Percentiles rank a stretch among this genome's conserved stretches.
These are phyloP conservation scores for Picochlorum sp. DNA, from an alignment of 139 green algal species.

Conservation along the genomic window DNA sequence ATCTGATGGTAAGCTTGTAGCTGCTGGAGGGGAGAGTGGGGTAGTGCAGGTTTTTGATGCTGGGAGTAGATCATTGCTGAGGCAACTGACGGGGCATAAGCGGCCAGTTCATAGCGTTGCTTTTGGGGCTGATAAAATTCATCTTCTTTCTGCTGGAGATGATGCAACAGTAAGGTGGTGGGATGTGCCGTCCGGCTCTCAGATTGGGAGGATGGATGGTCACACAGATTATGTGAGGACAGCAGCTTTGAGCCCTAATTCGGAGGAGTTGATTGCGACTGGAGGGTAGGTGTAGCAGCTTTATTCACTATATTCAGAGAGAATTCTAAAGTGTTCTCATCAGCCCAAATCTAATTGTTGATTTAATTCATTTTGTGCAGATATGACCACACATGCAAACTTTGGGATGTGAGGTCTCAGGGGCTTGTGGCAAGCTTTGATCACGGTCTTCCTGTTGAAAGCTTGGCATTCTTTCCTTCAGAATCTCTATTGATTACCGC, in stretches of 20 bases:
- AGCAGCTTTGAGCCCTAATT: conserved; percentile 34
- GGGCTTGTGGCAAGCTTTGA: conserved; percentile 36
- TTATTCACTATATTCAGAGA: neutral
- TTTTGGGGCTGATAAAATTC: conserved; percentile 52
- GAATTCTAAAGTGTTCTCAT: neutral
- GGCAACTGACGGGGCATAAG: conserved; percentile 77
- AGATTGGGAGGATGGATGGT: conserved; percentile 34
- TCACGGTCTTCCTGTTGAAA: conserved; percentile 74
- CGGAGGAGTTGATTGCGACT: conserved; percentile 53
- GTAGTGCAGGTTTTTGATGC: conserved; percentile 86
- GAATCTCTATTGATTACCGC: conserved; percentile 59
- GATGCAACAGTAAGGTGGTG: conserved; percentile 71
- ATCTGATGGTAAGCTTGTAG: conserved; percentile 68
- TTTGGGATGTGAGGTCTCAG: conserved; percentile 70
- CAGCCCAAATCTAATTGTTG: neutral
- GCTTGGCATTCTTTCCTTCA: conserved; percentile 62
- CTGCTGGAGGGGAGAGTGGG: conserved; percentile 71
- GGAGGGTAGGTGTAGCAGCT: conserved; percentile 14
- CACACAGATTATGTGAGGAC: conserved; percentile 83
- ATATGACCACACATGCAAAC: conserved; percentile 77
- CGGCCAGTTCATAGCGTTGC: conserved; percentile 49
- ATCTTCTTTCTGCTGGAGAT: conserved; percentile 76
- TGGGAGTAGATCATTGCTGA: conserved; percentile 60
- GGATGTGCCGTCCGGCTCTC: conserved; percentile 59
- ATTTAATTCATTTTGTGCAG: neutral